A percentile compares a stretch with the other conserved stretches of the same genome.
Conservation (phyloP, 805 yeast genomes). For the Starmerella kuoi region DNA sequence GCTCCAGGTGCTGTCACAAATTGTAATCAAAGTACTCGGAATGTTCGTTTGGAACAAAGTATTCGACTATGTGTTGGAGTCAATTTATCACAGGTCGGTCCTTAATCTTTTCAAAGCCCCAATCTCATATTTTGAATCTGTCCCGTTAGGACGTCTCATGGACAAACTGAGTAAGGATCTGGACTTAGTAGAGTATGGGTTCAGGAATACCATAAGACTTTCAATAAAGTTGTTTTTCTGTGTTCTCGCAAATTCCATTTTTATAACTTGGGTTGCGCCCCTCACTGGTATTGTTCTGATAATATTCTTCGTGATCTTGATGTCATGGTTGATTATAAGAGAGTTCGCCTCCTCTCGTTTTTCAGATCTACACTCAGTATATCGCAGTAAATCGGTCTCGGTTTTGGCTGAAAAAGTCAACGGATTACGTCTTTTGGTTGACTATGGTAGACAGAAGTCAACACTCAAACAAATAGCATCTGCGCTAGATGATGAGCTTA, state of each 20-base stretch:
- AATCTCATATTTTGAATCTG: conserved; percentile 85
- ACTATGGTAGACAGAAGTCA: not conserved
- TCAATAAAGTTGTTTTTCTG: conserved; percentile 39
- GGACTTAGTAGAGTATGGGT: conserved; percentile 67
- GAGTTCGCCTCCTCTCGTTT: conserved; percentile 43
- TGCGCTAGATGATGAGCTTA: conserved; percentile 1
- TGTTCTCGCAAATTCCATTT: not conserved
- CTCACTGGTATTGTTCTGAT: conserved; percentile 73
- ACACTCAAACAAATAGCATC: not conserved
- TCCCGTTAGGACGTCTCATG: conserved; percentile 81
- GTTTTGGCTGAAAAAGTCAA: conserved; percentile 4
- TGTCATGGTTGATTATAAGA: not conserved
- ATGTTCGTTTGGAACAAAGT: not conserved
- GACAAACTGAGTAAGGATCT: conserved; percentile 83
- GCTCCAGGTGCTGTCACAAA: not conserved
- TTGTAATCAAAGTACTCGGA: not conserved
- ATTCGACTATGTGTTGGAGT: not conserved
- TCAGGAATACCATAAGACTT: conserved; percentile 28
- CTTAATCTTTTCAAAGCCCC: conserved; percentile 65
- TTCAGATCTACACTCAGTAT: conserved; percentile 75
- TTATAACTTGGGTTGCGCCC: conserved; percentile 32
- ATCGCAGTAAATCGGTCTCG: not conserved
- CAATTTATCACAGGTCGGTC: conserved; percentile 56
- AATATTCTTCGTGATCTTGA: conserved; percentile 26
- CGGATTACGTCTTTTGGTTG: conserved; percentile 3